These are phyloP conservation scores for Tetratostichococcus sp. DNA, from an alignment of 139 green algal genomes.

Conservation along the genomic window DNA sequence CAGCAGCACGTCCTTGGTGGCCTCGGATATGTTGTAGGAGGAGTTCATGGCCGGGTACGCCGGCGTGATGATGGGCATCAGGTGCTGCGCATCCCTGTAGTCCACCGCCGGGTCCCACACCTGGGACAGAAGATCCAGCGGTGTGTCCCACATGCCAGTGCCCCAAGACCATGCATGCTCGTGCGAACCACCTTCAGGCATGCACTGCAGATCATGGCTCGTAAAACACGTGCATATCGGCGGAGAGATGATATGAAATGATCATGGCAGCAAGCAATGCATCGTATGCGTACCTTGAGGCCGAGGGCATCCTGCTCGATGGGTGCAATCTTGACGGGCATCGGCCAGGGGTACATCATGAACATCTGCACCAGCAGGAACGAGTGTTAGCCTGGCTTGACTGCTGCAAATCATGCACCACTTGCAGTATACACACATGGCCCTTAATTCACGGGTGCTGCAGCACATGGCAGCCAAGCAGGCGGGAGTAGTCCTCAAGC, in stretches of 20 bases:
- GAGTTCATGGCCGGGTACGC: conserved; percentile 95
- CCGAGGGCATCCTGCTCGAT: conserved; percentile 58
- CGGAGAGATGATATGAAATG: no score
- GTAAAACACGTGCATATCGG: no score
- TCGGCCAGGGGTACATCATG: conserved; percentile 74
- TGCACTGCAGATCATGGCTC: no score
- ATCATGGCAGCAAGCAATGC: background rate
- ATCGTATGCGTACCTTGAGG: background rate
- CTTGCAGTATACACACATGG: no score
- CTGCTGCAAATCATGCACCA: no score
- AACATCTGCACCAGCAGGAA: conserved; percentile 48
- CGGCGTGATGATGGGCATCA: conserved; percentile 98
- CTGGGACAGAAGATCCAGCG: conserved; percentile 8
- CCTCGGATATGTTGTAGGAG: conserved; percentile 88
- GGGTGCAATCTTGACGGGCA: conserved; percentile 69
- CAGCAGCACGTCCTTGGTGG: conserved; percentile 71
- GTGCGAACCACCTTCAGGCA: no score
- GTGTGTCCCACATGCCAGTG: background rate
- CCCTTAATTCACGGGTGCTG: no score
- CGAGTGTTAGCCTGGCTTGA: no score
- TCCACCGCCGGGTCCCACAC: conserved; percentile 87
- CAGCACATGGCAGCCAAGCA: no score
- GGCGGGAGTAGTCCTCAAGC: no score
- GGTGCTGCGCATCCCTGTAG: conserved; percentile 63
- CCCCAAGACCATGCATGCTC: conserved; percentile 19